These are phyloP conservation scores for Plasmopara viticola DNA, from an alignment of 352 stramenopile genomes.

Conservation along the genomic window DNA sequence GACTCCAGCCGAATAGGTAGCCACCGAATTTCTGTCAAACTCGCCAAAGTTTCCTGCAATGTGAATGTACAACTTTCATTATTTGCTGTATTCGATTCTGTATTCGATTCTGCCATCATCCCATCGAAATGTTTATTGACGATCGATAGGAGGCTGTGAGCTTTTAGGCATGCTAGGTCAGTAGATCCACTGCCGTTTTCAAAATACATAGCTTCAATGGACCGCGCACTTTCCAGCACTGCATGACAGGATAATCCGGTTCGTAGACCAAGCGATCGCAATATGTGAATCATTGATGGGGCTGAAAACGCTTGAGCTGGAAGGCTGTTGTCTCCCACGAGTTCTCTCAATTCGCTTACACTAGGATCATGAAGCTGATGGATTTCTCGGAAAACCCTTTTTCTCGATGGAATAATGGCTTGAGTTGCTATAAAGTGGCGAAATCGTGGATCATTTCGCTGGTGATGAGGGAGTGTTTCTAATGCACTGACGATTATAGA, in stretches of 20 bases:
- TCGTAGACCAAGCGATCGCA: constrained; percentile 50
- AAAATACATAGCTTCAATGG: constrained; percentile 45
- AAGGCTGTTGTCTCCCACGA: constrained; percentile 64
- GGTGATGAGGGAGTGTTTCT: constrained; percentile 43
- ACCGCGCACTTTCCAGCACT: constrained; percentile 61
- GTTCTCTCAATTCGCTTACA: constrained; percentile 48
- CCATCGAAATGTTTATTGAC: constrained; percentile 75
- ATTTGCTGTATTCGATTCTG: constrained; percentile 4
- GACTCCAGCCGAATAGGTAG: constrained; percentile 29
- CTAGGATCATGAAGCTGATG: constrained; percentile 66
- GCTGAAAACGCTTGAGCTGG: constrained; percentile 44
- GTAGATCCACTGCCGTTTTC: constrained; percentile 11
- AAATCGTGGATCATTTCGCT: constrained; percentile 43
- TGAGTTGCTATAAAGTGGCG: constrained; percentile 34
- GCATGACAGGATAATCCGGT: constrained; percentile 59
- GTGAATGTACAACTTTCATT: constrained; percentile 9
- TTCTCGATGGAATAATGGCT: constrained; percentile 50
- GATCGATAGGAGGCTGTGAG: constrained; percentile 50
- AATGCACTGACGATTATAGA: constrained; percentile 43
- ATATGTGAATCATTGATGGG: constrained; percentile 39
- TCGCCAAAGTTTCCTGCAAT: constrained; percentile 26
- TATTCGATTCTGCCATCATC: constrained; percentile 27
- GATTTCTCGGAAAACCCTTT: constrained; percentile 39
- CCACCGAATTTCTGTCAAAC: constrained; percentile 34
- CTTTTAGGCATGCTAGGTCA: constrained; percentile 33